phyloP scores from a whole-genome alignment of 2,329 filamentous ascomycete species.

The Alternaria consortialis region DNA sequence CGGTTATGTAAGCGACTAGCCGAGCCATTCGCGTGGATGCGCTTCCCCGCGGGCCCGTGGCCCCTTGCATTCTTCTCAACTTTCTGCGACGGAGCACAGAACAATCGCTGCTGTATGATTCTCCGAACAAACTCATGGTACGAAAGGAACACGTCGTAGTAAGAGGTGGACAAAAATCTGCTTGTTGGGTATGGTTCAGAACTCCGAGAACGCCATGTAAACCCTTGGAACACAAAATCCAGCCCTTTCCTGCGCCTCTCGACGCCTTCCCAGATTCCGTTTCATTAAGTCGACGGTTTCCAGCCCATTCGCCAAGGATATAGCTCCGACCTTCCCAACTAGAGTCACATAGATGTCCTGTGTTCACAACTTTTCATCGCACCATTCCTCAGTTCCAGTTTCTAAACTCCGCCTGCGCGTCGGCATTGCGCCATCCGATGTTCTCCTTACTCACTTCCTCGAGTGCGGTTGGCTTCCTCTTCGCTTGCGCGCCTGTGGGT shows the following conservation, averaged over 20 bases:
- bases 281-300: not conserved
- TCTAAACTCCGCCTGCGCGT: constrained; percentile 38
- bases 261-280: not conserved
- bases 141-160: not conserved
- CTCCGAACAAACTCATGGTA: not conserved
- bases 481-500: constrained; percentile 14
- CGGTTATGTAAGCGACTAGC: constrained; percentile 17
- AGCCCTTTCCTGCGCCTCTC: not conserved
- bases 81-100: not conserved
- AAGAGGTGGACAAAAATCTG: not conserved
- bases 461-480: constrained; percentile 37
- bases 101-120: not conserved
- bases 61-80: not conserved
- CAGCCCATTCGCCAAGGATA: not conserved
- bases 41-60: not conserved
- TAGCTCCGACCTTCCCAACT: not conserved
- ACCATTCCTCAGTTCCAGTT: constrained; percentile 33
- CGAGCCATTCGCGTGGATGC: constrained; percentile 6
- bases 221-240: not conserved
- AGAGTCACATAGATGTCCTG: rapidly evolving
- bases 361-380: not conserved
- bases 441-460: constrained; percentile 45
- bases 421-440: constrained; percentile 41
- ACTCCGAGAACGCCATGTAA: not conserved
- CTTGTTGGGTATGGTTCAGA: not conserved